Conservation (phyloP, 495 filamentous ascomycete species). For the Collariella sp. region DNA sequence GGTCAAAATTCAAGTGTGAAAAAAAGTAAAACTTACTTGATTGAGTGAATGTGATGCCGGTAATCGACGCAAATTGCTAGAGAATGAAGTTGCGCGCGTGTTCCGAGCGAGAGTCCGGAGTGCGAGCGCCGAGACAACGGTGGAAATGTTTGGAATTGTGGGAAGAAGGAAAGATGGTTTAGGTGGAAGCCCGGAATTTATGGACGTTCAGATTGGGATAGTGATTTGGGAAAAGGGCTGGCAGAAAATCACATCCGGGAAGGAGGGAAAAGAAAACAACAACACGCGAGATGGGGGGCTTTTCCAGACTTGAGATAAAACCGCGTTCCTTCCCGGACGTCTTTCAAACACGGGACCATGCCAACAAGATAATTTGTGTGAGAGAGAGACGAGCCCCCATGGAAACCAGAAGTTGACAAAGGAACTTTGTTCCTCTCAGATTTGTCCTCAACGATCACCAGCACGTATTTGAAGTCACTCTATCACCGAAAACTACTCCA, state of each 20-base stretch:
- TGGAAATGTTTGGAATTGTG: neutral
- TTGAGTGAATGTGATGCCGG: neutral
- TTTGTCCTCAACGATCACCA: too few species aligned
- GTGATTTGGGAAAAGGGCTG: neutral
- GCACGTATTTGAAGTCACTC: too few species aligned
- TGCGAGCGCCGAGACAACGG: neutral
- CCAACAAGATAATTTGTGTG: neutral
- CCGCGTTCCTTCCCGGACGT: neutral
- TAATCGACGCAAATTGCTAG: neutral
- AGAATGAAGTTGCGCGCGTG: neutral
- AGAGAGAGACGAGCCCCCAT: too few species aligned
- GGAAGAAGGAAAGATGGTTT: neutral
- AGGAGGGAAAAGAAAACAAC: neutral
- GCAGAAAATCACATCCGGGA: neutral
- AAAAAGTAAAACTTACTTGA: constrained; percentile 6
- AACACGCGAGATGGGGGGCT: too few species aligned
- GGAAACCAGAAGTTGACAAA: too few species aligned
- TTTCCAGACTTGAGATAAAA: constrained; percentile 1
- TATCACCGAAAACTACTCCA: too few species aligned
- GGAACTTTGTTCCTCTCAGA: too few species aligned
- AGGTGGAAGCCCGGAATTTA: neutral
- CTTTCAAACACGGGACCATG: neutral
- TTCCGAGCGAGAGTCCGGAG: constrained; percentile 4
- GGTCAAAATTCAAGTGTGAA: neutral
- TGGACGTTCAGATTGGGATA: neutral